phyloP scores from a whole-genome alignment of 257 asterid genomes.

The Henckelia pumila region DNA sequence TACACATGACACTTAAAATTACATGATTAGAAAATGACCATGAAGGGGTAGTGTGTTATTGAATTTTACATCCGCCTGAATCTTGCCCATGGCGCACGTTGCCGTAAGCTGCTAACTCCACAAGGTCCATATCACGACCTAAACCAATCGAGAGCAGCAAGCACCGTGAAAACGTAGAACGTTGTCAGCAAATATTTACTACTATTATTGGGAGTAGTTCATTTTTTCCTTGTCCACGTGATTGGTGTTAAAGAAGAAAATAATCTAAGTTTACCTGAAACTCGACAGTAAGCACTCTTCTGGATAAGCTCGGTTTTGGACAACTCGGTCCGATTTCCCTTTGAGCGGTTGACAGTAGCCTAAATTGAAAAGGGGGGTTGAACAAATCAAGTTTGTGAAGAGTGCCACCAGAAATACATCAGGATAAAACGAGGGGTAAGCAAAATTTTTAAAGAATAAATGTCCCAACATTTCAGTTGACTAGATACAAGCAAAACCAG shows the following conservation, averaged over 20 bases:
- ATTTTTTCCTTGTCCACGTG: not conserved
- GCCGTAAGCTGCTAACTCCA: slow-evolving; percentile 87
- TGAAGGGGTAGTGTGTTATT: slow-evolving; percentile 21
- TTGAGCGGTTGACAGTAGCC: slow-evolving; percentile 92
- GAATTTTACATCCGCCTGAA: slow-evolving; percentile 84
- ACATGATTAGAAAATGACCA: no score
- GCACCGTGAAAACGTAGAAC: not conserved
- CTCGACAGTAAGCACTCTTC: slow-evolving; percentile 86
- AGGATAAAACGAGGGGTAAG: no score
- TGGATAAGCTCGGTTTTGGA: slow-evolving; percentile 79
- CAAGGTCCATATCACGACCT: slow-evolving; percentile 97
- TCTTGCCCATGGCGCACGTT: slow-evolving; percentile 70
- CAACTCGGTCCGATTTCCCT: slow-evolving; percentile 85
- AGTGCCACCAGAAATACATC: not conserved
- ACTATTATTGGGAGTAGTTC: not conserved
- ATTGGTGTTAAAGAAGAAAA: not conserved
- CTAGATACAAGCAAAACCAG: not conserved
- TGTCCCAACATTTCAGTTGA: not conserved
- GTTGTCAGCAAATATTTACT: not conserved
- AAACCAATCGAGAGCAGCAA: slow-evolving; percentile 24
- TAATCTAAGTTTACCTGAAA: slow-evolving; percentile 52
- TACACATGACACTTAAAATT: no score
- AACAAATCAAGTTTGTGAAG: not conserved
- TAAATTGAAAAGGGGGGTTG: slow-evolving; percentile 27
- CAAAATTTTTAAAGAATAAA: not conserved